phyloP scores from a whole-genome alignment of 1,139 yeast genomes.

The Taphrina populina region DNA sequence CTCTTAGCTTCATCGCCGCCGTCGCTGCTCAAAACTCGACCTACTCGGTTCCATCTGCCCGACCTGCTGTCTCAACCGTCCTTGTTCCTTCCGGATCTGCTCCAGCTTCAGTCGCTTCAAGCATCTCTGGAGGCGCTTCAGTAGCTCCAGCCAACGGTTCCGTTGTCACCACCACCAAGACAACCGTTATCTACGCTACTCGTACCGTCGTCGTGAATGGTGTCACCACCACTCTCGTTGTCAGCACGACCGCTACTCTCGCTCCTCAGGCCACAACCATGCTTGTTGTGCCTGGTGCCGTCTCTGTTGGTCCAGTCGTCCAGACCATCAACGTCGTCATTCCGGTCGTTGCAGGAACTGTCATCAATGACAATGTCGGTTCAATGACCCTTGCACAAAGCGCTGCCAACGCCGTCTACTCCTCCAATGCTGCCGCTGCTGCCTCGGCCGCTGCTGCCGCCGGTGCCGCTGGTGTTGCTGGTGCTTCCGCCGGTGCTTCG shows the following conservation, averaged over 20 bases:
- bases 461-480: neutral
- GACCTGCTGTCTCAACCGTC: neutral
- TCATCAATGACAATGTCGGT: constrained; percentile 7
- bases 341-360: constrained; percentile 25
- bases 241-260: constrained; percentile 12
- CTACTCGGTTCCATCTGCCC: neutral
- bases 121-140: neutral
- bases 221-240: constrained; percentile 9
- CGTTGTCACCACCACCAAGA: constrained; percentile 2
- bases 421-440: neutral
- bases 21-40: constrained; percentile 5
- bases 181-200: constrained; percentile 17
- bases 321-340: constrained; percentile 16
- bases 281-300: constrained; percentile 19
- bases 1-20: constrained; percentile 9
- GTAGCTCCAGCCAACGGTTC: neutral
- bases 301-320: neutral
- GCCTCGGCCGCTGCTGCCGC: neutral
- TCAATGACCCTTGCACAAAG: constrained; percentile 13
- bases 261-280: constrained; percentile 8
- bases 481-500: neutral
- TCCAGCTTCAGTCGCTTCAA: neutral
- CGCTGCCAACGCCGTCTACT: neutral
- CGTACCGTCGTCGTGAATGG: constrained; percentile 6
- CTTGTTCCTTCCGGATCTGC: neutral